A percentile compares a stretch with the other conserved stretches of the same genome.
Conservation (phyloP, 495 filamentous ascomycete genomes). For the Hypomontagnella submonticulosa region DNA sequence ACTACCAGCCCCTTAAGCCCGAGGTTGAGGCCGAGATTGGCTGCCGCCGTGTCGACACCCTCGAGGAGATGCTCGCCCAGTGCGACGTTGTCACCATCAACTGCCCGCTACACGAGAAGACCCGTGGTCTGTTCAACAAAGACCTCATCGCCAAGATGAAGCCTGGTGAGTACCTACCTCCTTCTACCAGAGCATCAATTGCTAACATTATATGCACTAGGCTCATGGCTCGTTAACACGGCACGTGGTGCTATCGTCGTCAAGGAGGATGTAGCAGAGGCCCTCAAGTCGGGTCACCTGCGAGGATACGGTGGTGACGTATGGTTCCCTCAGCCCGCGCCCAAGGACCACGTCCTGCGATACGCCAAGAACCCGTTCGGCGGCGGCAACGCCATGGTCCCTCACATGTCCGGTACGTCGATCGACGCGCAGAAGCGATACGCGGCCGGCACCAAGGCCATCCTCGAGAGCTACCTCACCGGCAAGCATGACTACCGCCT, state of each 20-base stretch:
- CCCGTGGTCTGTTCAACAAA: slow-evolving; percentile 96
- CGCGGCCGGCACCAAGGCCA: slow-evolving; percentile 86
- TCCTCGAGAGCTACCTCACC: slow-evolving; percentile 89
- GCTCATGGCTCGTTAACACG: slow-evolving; percentile 97
- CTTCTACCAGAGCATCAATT: not conserved
- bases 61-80: slow-evolving; percentile 95
- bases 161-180: slow-evolving; percentile 68
- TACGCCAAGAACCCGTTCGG: slow-evolving; percentile 94
- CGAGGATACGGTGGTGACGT: slow-evolving; percentile 97
- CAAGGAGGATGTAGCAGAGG: slow-evolving; percentile 98
- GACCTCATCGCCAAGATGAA: slow-evolving; percentile 99
- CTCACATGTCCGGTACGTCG: slow-evolving; percentile 97
- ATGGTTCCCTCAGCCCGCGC: slow-evolving; percentile 85
- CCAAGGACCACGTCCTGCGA: slow-evolving; percentile 92
- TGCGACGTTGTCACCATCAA: slow-evolving; percentile 99
- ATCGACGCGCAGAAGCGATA: slow-evolving; percentile 98
- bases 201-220: slow-evolving; percentile 47
- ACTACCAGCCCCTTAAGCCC: slow-evolving; percentile 91
- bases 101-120: slow-evolving; percentile 99
- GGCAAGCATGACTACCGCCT: slow-evolving; percentile 87
- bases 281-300: slow-evolving; percentile 91
- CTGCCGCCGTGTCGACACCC: slow-evolving; percentile 82
- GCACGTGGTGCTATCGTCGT: slow-evolving; percentile 98
- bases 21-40: slow-evolving; percentile 97
- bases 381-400: slow-evolving; percentile 97